A percentile compares a stretch with the other conserved stretches of the same genome.
These are phyloP conservation scores for Magnaporthales sp. DNA, from an alignment of 2,329 filamentous ascomycete species.

Conservation along the genomic window DNA sequence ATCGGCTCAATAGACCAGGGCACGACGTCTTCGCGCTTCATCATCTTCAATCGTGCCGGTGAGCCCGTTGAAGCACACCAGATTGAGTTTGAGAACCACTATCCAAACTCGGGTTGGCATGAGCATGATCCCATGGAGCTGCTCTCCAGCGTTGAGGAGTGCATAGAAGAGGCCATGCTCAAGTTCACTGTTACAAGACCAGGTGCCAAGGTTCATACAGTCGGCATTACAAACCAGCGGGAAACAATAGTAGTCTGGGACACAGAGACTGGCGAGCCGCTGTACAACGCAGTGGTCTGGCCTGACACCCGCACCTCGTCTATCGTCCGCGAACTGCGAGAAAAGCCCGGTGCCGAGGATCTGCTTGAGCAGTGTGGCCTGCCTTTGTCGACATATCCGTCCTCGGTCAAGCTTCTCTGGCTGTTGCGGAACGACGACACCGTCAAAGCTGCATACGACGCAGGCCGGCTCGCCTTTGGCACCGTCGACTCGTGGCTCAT, in stretches of 20 bases:
- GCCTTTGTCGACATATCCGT: slow-evolving; percentile 81
- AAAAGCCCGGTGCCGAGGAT: slow-evolving; percentile 56
- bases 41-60: slow-evolving; percentile 78
- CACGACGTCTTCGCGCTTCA: slow-evolving; percentile 80
- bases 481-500: slow-evolving; percentile 86
- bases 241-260: slow-evolving; percentile 88
- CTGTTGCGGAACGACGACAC: slow-evolving; percentile 62
- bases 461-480: slow-evolving; percentile 69
- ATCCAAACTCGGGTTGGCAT: slow-evolving; percentile 83
- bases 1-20: slow-evolving; percentile 87
- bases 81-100: slow-evolving; percentile 77
- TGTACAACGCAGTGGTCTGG: slow-evolving; percentile 85
- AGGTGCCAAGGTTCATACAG: slow-evolving; percentile 57
- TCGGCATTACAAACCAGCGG: slow-evolving; percentile 86
- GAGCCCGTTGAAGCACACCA: slow-evolving; percentile 76
- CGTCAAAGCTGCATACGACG: slow-evolving; percentile 68
- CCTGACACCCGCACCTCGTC: slow-evolving; percentile 70
- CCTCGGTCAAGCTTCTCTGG: slow-evolving; percentile 79
- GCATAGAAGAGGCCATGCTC: slow-evolving; percentile 68
- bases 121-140: slow-evolving; percentile 80
- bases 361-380: slow-evolving; percentile 67
- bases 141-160: slow-evolving; percentile 64
- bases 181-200: slow-evolving; percentile 65
- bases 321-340: slow-evolving; percentile 70
- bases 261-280: slow-evolving; percentile 64